Conservation (phyloP, 2,329 filamentous ascomycete species). For the Chrysoporthe cubensis region DNA sequence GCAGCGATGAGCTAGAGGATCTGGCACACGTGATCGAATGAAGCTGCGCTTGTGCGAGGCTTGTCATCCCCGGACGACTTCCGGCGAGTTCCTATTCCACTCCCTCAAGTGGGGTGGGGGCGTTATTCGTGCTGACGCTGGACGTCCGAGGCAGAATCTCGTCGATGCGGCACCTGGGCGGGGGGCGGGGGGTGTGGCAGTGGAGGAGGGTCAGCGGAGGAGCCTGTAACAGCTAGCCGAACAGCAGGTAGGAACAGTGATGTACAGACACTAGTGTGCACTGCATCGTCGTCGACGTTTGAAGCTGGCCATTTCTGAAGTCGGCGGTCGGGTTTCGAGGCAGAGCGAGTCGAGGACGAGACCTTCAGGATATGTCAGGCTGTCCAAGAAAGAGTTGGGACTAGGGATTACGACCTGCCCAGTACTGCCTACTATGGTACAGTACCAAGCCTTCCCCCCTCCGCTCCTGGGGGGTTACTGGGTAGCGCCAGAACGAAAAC, state of each 20-base stretch:
- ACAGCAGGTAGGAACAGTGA: neutral
- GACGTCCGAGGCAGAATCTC: neutral
- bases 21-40: slow-evolving; percentile 23
- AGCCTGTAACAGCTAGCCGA: no score
- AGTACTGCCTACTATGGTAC: no score
- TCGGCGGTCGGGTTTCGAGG: neutral
- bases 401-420: no score
- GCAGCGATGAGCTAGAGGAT: neutral
- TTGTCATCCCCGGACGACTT: neutral
- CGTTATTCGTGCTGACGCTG: neutral
- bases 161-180: neutral
- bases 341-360: neutral
- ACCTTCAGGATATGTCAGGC: no score
- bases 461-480: no score
- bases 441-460: no score
- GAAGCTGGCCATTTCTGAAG: neutral
- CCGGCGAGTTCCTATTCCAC: neutral
- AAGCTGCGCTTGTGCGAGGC: slow-evolving; percentile 18
- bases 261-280: neutral
- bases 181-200: neutral
- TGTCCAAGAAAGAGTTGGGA: no score
- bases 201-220: neutral
- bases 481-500: neutral
- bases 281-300: neutral
- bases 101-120: neutral